A percentile compares a stretch with the other conserved stretches of the same genome.
These are phyloP conservation scores for Beauveria rudraprayagi DNA, from an alignment of 2,329 filamentous ascomycete genomes.

Conservation along the genomic window DNA sequence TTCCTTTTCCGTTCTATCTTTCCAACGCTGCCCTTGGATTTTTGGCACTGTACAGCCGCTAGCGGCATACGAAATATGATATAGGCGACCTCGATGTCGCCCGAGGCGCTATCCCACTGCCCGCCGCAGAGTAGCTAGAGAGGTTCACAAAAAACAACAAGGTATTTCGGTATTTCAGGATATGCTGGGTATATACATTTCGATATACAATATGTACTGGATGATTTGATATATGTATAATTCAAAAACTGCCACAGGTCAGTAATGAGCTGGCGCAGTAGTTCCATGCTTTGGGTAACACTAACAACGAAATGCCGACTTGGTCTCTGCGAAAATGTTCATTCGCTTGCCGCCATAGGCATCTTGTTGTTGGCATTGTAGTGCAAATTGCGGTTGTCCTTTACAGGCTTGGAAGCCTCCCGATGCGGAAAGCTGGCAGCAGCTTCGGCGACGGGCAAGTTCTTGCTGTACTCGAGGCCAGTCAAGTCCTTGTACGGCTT, in stretches of 20 bases:
- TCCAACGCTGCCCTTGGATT: too few relatives aligned
- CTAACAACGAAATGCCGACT: not conserved
- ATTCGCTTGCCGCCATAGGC: not conserved
- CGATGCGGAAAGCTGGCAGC: not conserved
- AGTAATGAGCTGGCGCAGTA: not conserved
- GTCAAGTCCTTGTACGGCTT: slow-evolving; percentile 1
- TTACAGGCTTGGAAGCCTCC: not conserved
- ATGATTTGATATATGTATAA: not conserved
- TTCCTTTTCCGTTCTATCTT: too few relatives aligned
- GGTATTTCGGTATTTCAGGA: too few relatives aligned
- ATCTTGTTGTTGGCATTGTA: not conserved
- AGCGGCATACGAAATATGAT: too few relatives aligned
- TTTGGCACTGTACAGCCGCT: too few relatives aligned
- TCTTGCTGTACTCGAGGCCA: not conserved
- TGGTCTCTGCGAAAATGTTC: not conserved
- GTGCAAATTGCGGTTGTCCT: slow-evolving; percentile 3
- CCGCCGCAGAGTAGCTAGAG: not conserved
- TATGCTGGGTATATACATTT: not conserved
- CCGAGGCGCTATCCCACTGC: too few relatives aligned
- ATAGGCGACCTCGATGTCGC: too few relatives aligned
- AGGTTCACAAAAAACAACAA: not conserved
- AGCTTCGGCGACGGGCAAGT: not conserved
- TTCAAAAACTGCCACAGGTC: not conserved
- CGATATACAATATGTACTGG: slow-evolving; percentile 4
- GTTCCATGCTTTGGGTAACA: not conserved